Evolutionary conservation across 225 moss, liverwort and hornwort genomes (phyloP).

Genomic region (Sphagnum contortum): DNA sequence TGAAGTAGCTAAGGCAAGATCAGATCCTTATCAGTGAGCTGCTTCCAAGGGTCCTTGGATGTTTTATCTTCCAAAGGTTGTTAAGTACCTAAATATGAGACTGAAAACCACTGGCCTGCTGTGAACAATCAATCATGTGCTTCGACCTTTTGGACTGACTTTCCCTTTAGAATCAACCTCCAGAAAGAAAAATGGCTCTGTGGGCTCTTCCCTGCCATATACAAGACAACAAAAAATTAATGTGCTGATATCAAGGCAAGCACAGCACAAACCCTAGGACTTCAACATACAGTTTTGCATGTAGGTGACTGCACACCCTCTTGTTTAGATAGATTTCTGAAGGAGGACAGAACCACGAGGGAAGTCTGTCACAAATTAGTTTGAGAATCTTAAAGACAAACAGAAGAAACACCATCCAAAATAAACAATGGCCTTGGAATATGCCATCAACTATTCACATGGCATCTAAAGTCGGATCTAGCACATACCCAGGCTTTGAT

Average conservation of each 20-base stretch:
- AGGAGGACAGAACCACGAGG: not conserved
- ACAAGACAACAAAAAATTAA: slow-evolving; percentile 1
- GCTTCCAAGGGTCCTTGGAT: too few species aligned
- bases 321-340: too few species aligned
- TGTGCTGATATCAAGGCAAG: not conserved
- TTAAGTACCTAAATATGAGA: too few species aligned
- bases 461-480: not conserved
- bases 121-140: slow-evolving; percentile 1
- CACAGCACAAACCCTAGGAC: not conserved
- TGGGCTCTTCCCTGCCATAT: slow-evolving; percentile 66
- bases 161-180: slow-evolving; percentile 52
- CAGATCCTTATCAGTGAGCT: too few species aligned
- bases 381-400: not conserved
- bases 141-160: slow-evolving; percentile 28
- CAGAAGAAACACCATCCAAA: not conserved
- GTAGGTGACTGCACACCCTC: too few species aligned
- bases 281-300: too few species aligned
- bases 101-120: too few species aligned
- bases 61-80: too few species aligned
- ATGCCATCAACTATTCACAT: not conserved
- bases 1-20: too few species aligned
- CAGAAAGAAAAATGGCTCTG: slow-evolving; percentile 60
- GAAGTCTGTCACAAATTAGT: not conserved
- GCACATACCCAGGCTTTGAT: slow-evolving; percentile 69
- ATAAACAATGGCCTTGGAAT: not conserved